Evolutionary conservation across 78 protist species (phyloP).

Genomic region (Dictyostelium purpureum): DNA sequence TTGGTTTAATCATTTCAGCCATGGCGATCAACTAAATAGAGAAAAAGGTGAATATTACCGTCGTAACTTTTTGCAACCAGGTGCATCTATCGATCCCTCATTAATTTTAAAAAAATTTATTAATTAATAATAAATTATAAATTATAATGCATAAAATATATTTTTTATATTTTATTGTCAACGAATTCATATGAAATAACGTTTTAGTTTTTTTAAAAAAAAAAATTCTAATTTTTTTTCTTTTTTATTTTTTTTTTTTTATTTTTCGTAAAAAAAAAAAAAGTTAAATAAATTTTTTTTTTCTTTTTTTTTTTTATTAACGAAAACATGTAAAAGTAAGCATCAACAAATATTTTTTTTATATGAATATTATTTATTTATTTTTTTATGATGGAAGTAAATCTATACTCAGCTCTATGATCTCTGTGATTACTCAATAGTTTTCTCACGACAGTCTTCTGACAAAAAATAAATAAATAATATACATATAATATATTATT

Average conservation of each 20-base stretch:
- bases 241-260: constrained; percentile 18
- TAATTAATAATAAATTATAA: not conserved
- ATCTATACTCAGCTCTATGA: constrained; percentile 50
- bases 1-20: constrained; percentile 26
- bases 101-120: constrained; percentile 21
- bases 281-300: not conserved
- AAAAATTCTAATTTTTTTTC: not conserved
- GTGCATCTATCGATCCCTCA: constrained; percentile 14
- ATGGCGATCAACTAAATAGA: not conserved
- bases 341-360: not conserved
- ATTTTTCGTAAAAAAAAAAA: not conserved
- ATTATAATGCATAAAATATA: not conserved
- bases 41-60: constrained; percentile 19
- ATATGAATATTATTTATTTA: not conserved
- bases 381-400: constrained; percentile 1
- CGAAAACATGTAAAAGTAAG: not conserved
- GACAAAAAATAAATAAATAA: not conserved
- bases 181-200: no score
- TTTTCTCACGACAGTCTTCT: constrained; percentile 65
- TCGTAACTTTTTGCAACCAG: constrained; percentile 37
- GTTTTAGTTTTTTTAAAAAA: not conserved
- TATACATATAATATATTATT: no score
- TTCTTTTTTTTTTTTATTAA: not conserved
- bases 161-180: not conserved
- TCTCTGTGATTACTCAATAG: not conserved